Evolutionary conservation across 495 filamentous ascomycete genomes (phyloP).

Genomic region (Collariella sp.): DNA sequence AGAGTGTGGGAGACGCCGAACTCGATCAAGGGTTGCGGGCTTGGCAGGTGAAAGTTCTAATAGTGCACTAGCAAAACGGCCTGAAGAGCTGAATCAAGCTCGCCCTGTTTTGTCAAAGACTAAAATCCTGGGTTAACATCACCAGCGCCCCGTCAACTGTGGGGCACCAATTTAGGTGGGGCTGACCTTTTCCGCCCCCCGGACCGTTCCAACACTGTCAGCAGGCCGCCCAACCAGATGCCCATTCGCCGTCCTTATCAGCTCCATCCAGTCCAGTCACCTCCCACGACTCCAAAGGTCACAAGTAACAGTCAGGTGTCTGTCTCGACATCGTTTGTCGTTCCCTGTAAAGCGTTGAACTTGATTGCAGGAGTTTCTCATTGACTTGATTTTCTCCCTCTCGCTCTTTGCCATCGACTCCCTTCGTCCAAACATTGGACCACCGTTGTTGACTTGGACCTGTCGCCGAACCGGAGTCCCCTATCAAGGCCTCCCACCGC

Average conservation of each 20-base stretch:
- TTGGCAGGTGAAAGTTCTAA: conserved; percentile 11
- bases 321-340: not conserved
- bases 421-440: not conserved
- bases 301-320: conserved; percentile 5
- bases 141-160: too few species aligned
- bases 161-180: not conserved
- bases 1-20: not conserved
- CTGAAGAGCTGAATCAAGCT: too few species aligned
- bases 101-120: too few species aligned
- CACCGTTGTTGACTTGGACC: not conserved
- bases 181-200: not conserved
- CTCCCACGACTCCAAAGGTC: not conserved
- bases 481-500: not conserved
- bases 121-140: too few species aligned
- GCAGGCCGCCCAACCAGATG: conserved; percentile 5
- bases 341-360: not conserved
- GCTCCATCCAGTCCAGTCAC: not conserved
- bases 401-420: not conserved
- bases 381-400: not conserved
- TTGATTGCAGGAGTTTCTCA: not conserved
- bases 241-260: conserved; percentile 8
- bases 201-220: conserved; percentile 4
- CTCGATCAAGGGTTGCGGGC: not conserved
- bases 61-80: not conserved
- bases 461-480: not conserved